phyloP scores from a whole-genome alignment of 2,329 filamentous ascomycete species.

The Xylariaceae sp. region DNA sequence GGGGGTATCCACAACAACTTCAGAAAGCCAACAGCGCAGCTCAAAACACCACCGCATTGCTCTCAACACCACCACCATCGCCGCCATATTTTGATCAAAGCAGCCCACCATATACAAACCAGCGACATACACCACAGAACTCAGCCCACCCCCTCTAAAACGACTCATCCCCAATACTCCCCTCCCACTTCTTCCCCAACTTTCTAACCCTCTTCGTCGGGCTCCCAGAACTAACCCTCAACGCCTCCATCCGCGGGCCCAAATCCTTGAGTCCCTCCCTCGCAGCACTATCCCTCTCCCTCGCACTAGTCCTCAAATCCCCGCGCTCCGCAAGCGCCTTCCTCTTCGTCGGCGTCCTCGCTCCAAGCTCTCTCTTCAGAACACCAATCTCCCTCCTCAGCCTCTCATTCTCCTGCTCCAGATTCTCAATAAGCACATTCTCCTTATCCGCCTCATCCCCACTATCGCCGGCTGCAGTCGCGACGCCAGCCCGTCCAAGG shows the following conservation, averaged over 20 bases:
- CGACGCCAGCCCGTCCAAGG: constrained; percentile 54
- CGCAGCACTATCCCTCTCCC: not conserved
- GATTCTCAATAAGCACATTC: constrained; percentile 59
- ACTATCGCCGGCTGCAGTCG: constrained; percentile 36
- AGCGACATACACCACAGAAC: not conserved
- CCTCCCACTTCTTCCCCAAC: constrained; percentile 49
- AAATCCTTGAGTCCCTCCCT: constrained; percentile 35
- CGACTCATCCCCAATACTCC: constrained; percentile 39
- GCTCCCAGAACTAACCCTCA: constrained; percentile 45
- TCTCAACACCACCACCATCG: not conserved
- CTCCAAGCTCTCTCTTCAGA: constrained; percentile 63
- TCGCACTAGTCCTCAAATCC: constrained; percentile 31
- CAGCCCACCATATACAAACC: not conserved
- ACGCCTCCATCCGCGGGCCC: constrained; percentile 48
- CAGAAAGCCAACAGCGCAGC: constrained; percentile 1
- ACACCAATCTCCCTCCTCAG: constrained; percentile 63
- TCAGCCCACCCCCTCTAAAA: constrained; percentile 27
- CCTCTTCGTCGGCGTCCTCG: constrained; percentile 62
- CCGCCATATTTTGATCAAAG: not conserved
- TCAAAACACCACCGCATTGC: not conserved
- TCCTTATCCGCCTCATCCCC: constrained; percentile 57
- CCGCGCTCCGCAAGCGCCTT: constrained; percentile 54
- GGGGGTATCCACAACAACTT: constrained; percentile 15
- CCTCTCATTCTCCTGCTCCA: constrained; percentile 69
- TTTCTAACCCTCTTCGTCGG: constrained; percentile 54